Evolutionary conservation across 106 monocot genomes (phyloP).

Genomic region (Allium fistulosum): DNA sequence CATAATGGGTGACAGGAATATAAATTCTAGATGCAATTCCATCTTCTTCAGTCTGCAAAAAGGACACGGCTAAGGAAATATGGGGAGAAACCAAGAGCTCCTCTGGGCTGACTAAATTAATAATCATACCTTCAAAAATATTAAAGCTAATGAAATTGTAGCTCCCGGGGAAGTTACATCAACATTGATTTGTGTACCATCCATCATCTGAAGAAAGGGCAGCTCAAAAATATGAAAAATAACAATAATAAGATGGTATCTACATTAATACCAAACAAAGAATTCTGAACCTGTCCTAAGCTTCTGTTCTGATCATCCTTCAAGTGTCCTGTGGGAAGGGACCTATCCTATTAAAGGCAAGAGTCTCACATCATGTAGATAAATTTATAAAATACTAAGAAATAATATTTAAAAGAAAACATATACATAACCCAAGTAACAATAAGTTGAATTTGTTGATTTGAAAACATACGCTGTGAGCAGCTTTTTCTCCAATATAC

Average conservation of each 20-base stretch:
- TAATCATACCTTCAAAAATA: slow-evolving; percentile 73
- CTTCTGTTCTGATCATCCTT: slow-evolving; percentile 43
- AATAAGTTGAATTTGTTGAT: no score
- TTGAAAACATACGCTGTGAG: slow-evolving; percentile 3
- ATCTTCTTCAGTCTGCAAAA: slow-evolving; percentile 77
- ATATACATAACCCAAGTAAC: slow-evolving; percentile 19
- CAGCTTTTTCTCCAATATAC: slow-evolving; percentile 60
- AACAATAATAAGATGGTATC: slow-evolving; percentile 1
- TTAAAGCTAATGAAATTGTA: slow-evolving; percentile 82
- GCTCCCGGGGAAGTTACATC: slow-evolving; percentile 97
- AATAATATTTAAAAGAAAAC: slow-evolving; percentile 1
- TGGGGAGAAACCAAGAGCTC: no score
- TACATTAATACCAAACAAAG: background rate
- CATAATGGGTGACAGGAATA: slow-evolving; percentile 76
- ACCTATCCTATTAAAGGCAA: slow-evolving; percentile 37
- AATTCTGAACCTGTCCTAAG: slow-evolving; percentile 49
- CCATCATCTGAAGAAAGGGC: slow-evolving; percentile 51
- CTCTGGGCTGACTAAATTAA: no score
- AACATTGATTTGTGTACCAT: slow-evolving; percentile 78
- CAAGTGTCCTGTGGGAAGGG: slow-evolving; percentile 9
- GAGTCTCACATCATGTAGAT: background rate
- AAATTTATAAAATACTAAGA: background rate
- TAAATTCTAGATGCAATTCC: slow-evolving; percentile 54
- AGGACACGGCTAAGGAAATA: no score
- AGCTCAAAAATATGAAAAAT: background rate